Conservation (phyloP, 2,329 filamentous ascomycete genomes). For the Calcarisporium arbuscula region DNA sequence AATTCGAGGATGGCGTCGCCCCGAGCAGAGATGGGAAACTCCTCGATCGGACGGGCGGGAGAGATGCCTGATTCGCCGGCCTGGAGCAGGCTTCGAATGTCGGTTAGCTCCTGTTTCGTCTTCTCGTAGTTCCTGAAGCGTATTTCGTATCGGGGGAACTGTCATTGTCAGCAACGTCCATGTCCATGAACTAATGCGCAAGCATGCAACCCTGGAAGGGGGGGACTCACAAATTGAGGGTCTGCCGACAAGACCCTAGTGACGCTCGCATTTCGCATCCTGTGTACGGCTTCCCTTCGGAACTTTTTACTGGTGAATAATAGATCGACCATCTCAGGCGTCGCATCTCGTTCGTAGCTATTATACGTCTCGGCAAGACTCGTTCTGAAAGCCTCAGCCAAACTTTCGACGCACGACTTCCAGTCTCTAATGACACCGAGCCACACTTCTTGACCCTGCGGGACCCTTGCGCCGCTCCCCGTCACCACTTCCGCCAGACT, state of each 20-base stretch:
- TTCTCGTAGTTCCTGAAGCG: conserved; percentile 41
- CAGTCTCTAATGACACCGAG: conserved; percentile 37
- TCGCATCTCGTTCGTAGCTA: conserved; percentile 37
- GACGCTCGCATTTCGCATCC: conserved; percentile 40
- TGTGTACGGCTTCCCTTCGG: conserved; percentile 34
- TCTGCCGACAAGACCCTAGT: conserved; percentile 36
- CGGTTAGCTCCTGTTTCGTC: conserved; percentile 33
- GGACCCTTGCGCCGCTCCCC: conserved; percentile 15
- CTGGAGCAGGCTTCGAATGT: conserved; percentile 33
- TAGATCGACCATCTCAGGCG: conserved; percentile 33
- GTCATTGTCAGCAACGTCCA: conserved; percentile 8
- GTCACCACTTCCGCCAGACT: conserved; percentile 27
- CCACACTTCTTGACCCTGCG: conserved; percentile 24
- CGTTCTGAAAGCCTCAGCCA: conserved; percentile 34
- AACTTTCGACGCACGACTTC: conserved; percentile 33
- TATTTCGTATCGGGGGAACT: conserved; percentile 40
- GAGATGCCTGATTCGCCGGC: conserved; percentile 34
- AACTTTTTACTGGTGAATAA: conserved; percentile 36
- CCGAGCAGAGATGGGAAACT: conserved; percentile 35
- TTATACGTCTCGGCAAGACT: conserved; percentile 39
- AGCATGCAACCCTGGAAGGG: neutral
- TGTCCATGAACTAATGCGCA: neutral
- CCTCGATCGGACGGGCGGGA: conserved; percentile 30
- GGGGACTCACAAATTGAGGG: conserved; percentile 31
- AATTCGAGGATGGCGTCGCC: conserved; percentile 49